These are phyloP conservation scores for Cruciata laevipes DNA, from an alignment of 257 asterid genomes.

Conservation along the genomic window DNA sequence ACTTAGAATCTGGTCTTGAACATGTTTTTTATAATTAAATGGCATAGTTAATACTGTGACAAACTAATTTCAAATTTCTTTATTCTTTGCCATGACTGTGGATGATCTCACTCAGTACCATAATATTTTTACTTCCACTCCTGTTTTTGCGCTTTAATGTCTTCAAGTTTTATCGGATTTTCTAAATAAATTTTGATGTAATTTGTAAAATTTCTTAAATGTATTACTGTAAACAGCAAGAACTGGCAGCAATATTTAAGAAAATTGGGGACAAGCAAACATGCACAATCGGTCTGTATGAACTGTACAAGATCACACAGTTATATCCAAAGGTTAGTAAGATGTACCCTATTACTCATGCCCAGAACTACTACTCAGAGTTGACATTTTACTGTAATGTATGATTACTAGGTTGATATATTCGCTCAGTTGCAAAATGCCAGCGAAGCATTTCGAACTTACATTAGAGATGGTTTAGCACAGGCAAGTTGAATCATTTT, in stretches of 20 bases:
- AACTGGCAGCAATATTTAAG: slow-evolving; percentile 93
- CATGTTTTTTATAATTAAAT: neutral
- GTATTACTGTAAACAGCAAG: slow-evolving; percentile 58
- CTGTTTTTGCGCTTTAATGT: neutral
- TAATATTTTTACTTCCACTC: neutral
- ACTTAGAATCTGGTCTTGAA: neutral
- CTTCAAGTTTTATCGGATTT: neutral
- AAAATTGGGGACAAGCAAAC: slow-evolving; percentile 99
- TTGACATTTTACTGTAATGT: neutral
- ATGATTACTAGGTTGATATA: slow-evolving; percentile 72
- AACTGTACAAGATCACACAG: slow-evolving; percentile 91
- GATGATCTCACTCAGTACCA: no score
- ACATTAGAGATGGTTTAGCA: slow-evolving; percentile 94
- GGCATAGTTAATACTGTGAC: neutral
- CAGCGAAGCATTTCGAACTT: slow-evolving; percentile 91
- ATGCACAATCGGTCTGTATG: slow-evolving; percentile 93
- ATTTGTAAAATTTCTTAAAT: slow-evolving; percentile 3
- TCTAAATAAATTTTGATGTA: neutral
- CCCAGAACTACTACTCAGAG: neutral
- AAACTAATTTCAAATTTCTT: neutral
- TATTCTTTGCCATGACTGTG: neutral
- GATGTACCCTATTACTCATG: neutral
- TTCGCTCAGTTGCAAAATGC: slow-evolving; percentile 98
- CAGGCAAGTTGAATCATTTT: slow-evolving; percentile 44
- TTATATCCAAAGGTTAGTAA: slow-evolving; percentile 77